Evolutionary conservation across 352 stramenopile genomes (phyloP), one percentile per base, ranked within the genome.

Genomic region (Pythium plurisporium): DNA sequence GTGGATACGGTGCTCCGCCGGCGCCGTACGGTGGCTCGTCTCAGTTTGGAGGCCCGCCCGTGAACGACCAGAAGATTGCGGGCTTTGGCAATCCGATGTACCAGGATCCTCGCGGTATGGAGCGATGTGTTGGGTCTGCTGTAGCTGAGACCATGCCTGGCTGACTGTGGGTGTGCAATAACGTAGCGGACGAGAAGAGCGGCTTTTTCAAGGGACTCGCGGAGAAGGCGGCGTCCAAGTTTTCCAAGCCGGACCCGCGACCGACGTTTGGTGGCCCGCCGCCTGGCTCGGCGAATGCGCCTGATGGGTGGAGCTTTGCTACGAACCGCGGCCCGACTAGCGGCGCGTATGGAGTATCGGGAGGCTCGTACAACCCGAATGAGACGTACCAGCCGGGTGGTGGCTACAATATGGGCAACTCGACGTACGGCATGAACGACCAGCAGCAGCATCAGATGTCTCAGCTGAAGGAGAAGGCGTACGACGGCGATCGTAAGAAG

Each of bases 81-180:
- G 94, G 94, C 27, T 96, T 98, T 72, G 94, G 94, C 26, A 98
- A 98, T 66, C 91, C 94, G 7, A 95, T 96, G 80, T 98, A 96
- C 64, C 76, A 91, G 46, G 92, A 98, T 66, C 88, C 92, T 27
- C 72, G 82, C 60, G 73, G 79, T 87, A 55, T 11, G 41, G 22
- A n/a, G n/a, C n/a, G n/a, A n/a, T n/a, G n/a, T n/a, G n/a, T n/a
- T n/a, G n/a, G n/a, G n/a, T n/a, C n/a, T n/a, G n/a, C n/a, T n/a
- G n/a, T n/a, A n/a, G 29, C n/a, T 2, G n/a, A 1, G 25, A 46
- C 36, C 2, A 40, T 52, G 23, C 3, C 31, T 26, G 22, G 5
- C 37, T 20, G 14, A 8, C 19, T 17, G 19, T 17, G 30, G 3
- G 34, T 44, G 38, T 31, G 37, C 59, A 44, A 54, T 11, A 42